phyloP scores from a whole-genome alignment of 2,329 filamentous ascomycete species.

The Pseudocercospora fijiensis region DNA sequence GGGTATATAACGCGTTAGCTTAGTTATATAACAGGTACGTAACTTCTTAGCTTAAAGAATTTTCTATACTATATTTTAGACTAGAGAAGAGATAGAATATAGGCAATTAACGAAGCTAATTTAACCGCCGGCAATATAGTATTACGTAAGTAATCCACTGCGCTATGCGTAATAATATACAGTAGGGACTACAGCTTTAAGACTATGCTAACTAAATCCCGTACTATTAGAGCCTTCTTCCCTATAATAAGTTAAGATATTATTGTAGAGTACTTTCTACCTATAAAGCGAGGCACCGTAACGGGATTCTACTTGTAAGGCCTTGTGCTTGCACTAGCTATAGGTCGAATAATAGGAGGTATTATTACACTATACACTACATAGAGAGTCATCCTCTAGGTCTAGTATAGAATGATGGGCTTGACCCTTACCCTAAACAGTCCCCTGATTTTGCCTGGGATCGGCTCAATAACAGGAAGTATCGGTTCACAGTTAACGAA shows the following conservation, averaged over 20 bases:
- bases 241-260: constrained; percentile 67
- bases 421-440: constrained; percentile 57
- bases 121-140: no score
- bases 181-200: no score
- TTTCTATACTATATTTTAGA: no score
- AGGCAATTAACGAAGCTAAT: no score
- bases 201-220: no score
- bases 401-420: constrained; percentile 65
- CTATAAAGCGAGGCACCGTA: constrained; percentile 65
- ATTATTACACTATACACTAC: constrained; percentile 69
- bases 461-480: constrained; percentile 14
- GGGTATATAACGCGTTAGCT: no score
- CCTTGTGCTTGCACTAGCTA: constrained; percentile 62
- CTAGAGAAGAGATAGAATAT: no score
- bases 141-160: no score
- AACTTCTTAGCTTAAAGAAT: no score
- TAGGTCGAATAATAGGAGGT: constrained; percentile 68
- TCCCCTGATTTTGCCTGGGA: constrained; percentile 47
- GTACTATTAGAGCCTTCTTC: constrained; percentile 61
- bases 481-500: constrained; percentile 11
- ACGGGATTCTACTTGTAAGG: constrained; percentile 71
- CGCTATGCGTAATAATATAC: no score
- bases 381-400: constrained; percentile 76
- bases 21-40: no score
- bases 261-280: constrained; percentile 55